These are phyloP conservation scores for Cadophora gregata DNA, from an alignment of 2,329 filamentous ascomycete genomes.

Conservation along the genomic window DNA sequence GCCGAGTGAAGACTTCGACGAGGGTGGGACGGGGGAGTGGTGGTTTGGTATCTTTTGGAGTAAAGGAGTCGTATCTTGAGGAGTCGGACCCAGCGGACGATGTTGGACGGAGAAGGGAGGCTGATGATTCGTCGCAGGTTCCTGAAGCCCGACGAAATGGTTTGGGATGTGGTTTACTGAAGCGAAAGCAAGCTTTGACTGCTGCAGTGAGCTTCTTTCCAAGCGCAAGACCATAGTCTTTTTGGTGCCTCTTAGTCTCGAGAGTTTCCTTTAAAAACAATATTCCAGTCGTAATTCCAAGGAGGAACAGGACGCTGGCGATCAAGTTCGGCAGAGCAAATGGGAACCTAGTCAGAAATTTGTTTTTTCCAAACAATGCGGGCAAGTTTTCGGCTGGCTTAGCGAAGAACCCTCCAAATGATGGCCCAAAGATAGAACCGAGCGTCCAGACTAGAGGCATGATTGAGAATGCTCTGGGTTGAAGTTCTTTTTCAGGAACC, in stretches of 20 bases:
- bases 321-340: constrained; percentile 87
- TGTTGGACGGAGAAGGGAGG: constrained; percentile 56
- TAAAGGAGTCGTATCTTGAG: constrained; percentile 34
- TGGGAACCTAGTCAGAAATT: constrained; percentile 77
- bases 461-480: constrained; percentile 87
- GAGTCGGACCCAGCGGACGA: constrained; percentile 41
- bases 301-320: constrained; percentile 75
- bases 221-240: constrained; percentile 77
- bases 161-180: constrained; percentile 27
- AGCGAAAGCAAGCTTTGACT: constrained; percentile 32
- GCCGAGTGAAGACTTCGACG: constrained; percentile 72
- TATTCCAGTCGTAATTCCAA: constrained; percentile 75
- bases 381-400: constrained; percentile 80
- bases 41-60: constrained; percentile 41
- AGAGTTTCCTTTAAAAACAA: constrained; percentile 90
- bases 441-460: constrained; percentile 94
- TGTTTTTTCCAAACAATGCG: constrained; percentile 66
- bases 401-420: constrained; percentile 85
- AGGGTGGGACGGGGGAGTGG: constrained; percentile 49
- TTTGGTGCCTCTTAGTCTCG: constrained; percentile 68
- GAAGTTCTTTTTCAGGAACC: constrained; percentile 84
- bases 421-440: constrained; percentile 86
- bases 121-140: constrained; percentile 59
- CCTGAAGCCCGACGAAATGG: constrained; percentile 50
- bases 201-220: constrained; percentile 67